These are phyloP conservation scores for Metarhizium brunneum DNA, from an alignment of 2,329 filamentous ascomycete species.

Conservation along the genomic window DNA sequence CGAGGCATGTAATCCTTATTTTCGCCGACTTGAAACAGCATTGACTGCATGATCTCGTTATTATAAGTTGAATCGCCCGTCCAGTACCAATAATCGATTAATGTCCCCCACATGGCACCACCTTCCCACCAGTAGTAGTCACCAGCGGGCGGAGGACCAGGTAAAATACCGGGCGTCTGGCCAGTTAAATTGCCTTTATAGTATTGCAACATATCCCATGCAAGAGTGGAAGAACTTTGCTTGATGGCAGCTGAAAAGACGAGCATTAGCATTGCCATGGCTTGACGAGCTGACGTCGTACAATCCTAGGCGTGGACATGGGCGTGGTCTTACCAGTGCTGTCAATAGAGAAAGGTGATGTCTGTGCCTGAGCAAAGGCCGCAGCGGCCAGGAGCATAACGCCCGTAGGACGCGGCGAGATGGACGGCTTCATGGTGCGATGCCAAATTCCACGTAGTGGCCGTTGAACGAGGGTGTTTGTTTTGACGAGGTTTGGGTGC, in stretches of 20 bases:
- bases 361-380: conserved; percentile 6
- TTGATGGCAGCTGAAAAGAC: conserved; percentile 25
- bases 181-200: conserved; percentile 37
- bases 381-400: conserved; percentile 6
- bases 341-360: conserved; percentile 5
- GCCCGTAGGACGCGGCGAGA: conserved; percentile 1
- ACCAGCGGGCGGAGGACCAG: conserved; percentile 34
- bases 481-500: not conserved
- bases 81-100: conserved; percentile 56
- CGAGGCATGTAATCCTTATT: conserved; percentile 46
- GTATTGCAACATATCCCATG: conserved; percentile 35
- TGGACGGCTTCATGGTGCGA: conserved; percentile 7
- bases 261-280: not conserved
- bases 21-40: conserved; percentile 44
- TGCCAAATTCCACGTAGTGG: not conserved
- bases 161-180: conserved; percentile 36
- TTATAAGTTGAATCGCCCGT: conserved; percentile 53
- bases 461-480: not conserved
- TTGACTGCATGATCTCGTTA: conserved; percentile 36
- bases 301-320: not conserved
- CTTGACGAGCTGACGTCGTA: too few species aligned
- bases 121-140: conserved; percentile 61
- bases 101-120: conserved; percentile 50
- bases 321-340: conserved; percentile 5
- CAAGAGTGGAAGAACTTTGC: conserved; percentile 27